Evolutionary conservation across 768 basidiomycete genomes (phyloP), one percentile per base, ranked within the genome.

Genomic region (Rickenella mellea): DNA sequence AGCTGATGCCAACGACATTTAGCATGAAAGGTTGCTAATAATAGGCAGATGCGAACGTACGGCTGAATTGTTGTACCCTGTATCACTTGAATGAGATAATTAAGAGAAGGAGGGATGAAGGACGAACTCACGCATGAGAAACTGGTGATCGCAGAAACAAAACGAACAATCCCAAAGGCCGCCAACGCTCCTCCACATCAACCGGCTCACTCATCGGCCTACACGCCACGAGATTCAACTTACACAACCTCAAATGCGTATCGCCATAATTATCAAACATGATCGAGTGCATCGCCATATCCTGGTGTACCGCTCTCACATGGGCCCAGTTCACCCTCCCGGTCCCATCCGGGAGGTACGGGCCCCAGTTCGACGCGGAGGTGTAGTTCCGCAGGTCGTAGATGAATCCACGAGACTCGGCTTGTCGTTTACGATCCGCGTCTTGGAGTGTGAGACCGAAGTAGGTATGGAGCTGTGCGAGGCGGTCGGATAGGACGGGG

Each of bases 131-230:
- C 81, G 59, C 30, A 81, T 50, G 27, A 85, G 65, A 36, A 78
- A 78, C 5, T 78, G 60, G 51, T 85, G 81, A 54, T 85, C 81
- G 40, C 73, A 69, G 51, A 80, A 85, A 40, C 72, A 76, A 51
- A 82, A 83, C n/a, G 73, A 69, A 10, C 76, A 69, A 4, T 62
- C 59, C 83, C 83, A 85, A 12, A 57, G 25, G 0, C 82, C 83
- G 25, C 64, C 63, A 0, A 84, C 58, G 2, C 76, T 74, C 1
- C 71, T 76, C 78, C 78, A 79, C n/a, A 54, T 80, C 78, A 32
- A 51, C 56, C 50, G 30, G 63, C 57, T 39, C 48, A 57, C 58
- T 60, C 64, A 41, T 64, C 62, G 1, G 45, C 42, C 24, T 55
- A 58, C 14, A 27, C 39, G 20, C 17, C 19, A 14, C 19, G 15